Evolutionary conservation across 2,329 filamentous ascomycete species (phyloP).

Genomic region (Ceratocystis cacaofunesta): DNA sequence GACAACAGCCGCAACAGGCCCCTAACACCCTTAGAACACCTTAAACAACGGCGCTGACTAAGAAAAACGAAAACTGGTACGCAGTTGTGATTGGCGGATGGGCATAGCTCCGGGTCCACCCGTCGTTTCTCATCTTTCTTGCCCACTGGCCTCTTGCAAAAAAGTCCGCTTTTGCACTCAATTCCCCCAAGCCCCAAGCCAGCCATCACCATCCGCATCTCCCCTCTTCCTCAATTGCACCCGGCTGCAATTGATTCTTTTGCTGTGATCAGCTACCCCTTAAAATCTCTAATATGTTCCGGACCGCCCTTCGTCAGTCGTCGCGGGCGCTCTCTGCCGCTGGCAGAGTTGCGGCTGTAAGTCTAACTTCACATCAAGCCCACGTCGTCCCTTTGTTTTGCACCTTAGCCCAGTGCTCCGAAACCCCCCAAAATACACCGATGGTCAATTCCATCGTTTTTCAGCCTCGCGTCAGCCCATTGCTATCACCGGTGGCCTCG

Average conservation of each 20-base stretch:
- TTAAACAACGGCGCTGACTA: slow-evolving; percentile 8
- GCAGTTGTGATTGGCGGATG: slow-evolving; percentile 14
- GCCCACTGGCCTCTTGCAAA: slow-evolving; percentile 17
- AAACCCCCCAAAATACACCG: slow-evolving; percentile 22
- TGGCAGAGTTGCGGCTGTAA: slow-evolving; percentile 86
- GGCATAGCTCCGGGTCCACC: slow-evolving; percentile 16
- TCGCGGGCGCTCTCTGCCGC: slow-evolving; percentile 85
- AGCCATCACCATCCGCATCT: slow-evolving; percentile 20
- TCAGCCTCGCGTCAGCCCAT: slow-evolving; percentile 20
- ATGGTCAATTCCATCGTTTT: slow-evolving; percentile 33
- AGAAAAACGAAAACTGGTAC: slow-evolving; percentile 15
- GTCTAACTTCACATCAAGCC: slow-evolving; percentile 36
- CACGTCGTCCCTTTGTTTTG: slow-evolving; percentile 2
- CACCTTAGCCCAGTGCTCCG: slow-evolving; percentile 10
- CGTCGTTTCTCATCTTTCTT: slow-evolving; percentile 18
- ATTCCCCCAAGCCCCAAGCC: slow-evolving; percentile 14
- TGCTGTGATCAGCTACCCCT: slow-evolving; percentile 22
- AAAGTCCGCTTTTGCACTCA: slow-evolving; percentile 19
- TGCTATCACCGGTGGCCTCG: slow-evolving; percentile 13
- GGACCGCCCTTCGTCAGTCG: slow-evolving; percentile 94
- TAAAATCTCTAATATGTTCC: slow-evolving; percentile 58
- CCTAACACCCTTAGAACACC: too few species aligned
- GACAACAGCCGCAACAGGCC: background rate
- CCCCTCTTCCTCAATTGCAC: slow-evolving; percentile 40
- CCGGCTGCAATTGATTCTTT: slow-evolving; percentile 47